Conservation (phyloP, 1,284 basidiomycete genomes). For the Cryptococcus sp. region DNA sequence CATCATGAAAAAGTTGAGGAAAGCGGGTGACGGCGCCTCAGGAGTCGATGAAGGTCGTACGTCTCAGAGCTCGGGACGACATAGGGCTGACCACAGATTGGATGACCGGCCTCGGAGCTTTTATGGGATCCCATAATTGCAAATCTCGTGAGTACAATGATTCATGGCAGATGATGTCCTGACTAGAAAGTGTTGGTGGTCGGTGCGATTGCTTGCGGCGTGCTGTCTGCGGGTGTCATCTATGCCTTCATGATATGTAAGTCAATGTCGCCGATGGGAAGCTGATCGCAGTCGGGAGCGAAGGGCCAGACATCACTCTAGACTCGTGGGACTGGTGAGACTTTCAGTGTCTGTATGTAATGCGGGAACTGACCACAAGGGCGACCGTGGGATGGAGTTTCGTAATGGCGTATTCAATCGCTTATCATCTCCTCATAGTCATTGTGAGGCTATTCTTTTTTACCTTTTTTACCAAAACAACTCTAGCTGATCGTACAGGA, state of each 20-base stretch:
- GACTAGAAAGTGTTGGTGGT: background rate
- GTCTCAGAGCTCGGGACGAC: background rate
- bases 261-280: background rate
- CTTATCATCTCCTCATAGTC: background rate
- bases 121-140: background rate
- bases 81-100: background rate
- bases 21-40: background rate
- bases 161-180: background rate
- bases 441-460: no score
- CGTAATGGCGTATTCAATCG: background rate
- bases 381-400: background rate
- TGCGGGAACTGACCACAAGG: no score
- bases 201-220: background rate
- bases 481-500: no score
- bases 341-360: no score
- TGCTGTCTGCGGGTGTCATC: background rate
- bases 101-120: background rate
- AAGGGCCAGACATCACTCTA: background rate
- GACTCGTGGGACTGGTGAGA: no score
- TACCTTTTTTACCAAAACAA: no score
- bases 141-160: background rate
- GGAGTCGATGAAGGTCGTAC: background rate
- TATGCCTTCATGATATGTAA: background rate
- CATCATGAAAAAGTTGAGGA: background rate
- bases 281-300: background rate